These are phyloP conservation scores for Allomyces macrogynus DNA, from an alignment of 192 early-diverging fungal species.

Conservation along the genomic window DNA sequence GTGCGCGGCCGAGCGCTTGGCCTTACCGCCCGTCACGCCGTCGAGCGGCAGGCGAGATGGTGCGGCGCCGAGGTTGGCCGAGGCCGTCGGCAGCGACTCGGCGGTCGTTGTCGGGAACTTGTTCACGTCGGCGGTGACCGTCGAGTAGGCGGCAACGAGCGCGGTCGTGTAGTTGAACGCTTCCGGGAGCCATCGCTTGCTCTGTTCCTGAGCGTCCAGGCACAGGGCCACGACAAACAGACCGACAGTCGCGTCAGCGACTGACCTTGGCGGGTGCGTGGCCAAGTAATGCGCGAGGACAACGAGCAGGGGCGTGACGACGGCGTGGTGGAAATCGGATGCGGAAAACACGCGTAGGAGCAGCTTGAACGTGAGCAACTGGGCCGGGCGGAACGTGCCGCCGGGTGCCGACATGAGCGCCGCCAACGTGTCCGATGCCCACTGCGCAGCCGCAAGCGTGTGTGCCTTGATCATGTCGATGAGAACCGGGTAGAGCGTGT, in stretches of 20 bases:
- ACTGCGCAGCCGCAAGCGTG: conserved; percentile 1
- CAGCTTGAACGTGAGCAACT: conserved; percentile 43
- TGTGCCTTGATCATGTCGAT: conserved; percentile 5
- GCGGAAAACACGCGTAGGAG: conserved; percentile 66
- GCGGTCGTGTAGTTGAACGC: conserved; percentile 35
- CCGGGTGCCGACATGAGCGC: neutral
- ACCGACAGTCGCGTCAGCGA: conserved; percentile 44
- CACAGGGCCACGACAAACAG: conserved; percentile 56
- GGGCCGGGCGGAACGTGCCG: conserved; percentile 12
- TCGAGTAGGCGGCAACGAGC: conserved; percentile 13
- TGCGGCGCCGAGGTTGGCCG: conserved; percentile 13
- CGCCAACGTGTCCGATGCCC: conserved; percentile 1
- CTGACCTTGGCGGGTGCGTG: conserved; percentile 32
- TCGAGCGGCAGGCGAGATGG: conserved; percentile 7
- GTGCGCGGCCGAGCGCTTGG: no score
- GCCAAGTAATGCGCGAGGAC: conserved; percentile 58
- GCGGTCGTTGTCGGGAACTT: neutral
- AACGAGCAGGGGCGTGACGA: conserved; percentile 65
- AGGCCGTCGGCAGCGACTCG: neutral
- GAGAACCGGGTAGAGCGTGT: neutral
- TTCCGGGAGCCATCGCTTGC: conserved; percentile 58
- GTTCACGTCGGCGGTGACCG: conserved; percentile 3
- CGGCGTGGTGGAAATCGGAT: conserved; percentile 71
- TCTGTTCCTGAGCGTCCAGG: conserved; percentile 37
- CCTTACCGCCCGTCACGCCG: conserved; percentile 3